Evolutionary conservation across 148 eudicot species (phyloP).

Genomic region (Diospyros kaki): DNA sequence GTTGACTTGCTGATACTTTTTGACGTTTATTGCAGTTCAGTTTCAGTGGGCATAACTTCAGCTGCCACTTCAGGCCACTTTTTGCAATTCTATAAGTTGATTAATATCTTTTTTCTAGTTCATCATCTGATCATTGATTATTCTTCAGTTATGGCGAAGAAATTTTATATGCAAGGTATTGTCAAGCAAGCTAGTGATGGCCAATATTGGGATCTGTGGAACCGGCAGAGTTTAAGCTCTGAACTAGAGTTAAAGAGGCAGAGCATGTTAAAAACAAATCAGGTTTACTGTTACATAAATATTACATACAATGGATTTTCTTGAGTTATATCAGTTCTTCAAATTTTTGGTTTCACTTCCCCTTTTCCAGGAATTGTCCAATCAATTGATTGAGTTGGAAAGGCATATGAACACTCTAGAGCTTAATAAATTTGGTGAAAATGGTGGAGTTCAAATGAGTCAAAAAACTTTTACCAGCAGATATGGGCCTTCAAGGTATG

Average conservation of each 20-base stretch:
- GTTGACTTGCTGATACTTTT: not conserved
- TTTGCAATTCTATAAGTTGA: conserved; percentile 11
- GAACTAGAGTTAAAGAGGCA: conserved; percentile 78
- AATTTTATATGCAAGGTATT: conserved; percentile 71
- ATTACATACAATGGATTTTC: not conserved
- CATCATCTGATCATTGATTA: conserved; percentile 10
- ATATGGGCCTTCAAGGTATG: conserved; percentile 66
- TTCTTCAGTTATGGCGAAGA: conserved; percentile 67
- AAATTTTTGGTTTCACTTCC: too few species aligned
- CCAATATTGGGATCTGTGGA: conserved; percentile 83
- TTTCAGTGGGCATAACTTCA: not conserved
- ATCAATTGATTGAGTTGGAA: conserved; percentile 70
- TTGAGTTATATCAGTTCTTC: not conserved
- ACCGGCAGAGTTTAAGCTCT: conserved; percentile 72
- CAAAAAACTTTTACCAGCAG: conserved; percentile 35
- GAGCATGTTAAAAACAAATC: conserved; percentile 48
- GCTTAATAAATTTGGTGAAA: conserved; percentile 67
- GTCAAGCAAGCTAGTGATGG: conserved; percentile 79
- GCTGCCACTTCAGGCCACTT: not conserved
- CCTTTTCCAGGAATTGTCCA: conserved; percentile 58
- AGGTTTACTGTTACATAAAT: conserved; percentile 40
- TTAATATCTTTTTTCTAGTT: conserved; percentile 4
- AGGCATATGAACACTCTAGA: conserved; percentile 87
- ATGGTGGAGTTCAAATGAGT: conserved; percentile 30
- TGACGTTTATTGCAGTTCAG: not conserved